Evolutionary conservation across 2,329 filamentous ascomycete species (phyloP), one percentile per base, ranked within the genome.

Genomic region (Immersiporthe knoxdaviesiana): DNA sequence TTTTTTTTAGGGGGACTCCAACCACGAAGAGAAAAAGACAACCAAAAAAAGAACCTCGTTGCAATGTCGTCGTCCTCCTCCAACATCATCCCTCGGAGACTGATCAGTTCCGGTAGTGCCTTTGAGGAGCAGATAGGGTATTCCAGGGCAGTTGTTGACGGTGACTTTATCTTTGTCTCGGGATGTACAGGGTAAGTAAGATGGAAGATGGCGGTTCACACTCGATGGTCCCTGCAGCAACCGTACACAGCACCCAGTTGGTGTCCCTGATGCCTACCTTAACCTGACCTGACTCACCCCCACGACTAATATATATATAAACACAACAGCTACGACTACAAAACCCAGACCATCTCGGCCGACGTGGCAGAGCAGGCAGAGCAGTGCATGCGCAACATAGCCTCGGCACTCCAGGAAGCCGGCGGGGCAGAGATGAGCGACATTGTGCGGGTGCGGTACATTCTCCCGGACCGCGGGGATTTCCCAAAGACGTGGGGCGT

Each of bases 121-220:
- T 87, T 87, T 71, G 85, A 87, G 75, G 78, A 78, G 35, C 78
- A 84, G 71, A 87, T 87, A 66, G 84, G 83, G 63, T 87, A 87
- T 75, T 87, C 85, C 39, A 81, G 85, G 63, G 85, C 85, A 47
- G 84, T 87, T 3, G 79, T 85, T 24, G 70, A 69, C 1, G 84
- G 83, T 14, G 83, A 84, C 64, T 84, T 82, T 79, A 76, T 87
- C 14, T 82, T 86, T 68, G 84, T 87, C 4, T 86, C 85, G 2
- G 85, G 85, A 0, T 87, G 84, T 50, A 87, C 85, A 2, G 85
- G 85, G 84, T 85, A 73, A 66, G 72, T 39, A 35, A 35, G 8
- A n/a, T n/a, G n/a, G 4, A 35, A 35, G 8, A 35, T 35, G 35
- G 35, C 35, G 8, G 8, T 35, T 8, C 35, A 35, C 35, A n/a